phyloP scores from a whole-genome alignment of 208 protist species.

The Acanthamoeba triangularis region DNA sequence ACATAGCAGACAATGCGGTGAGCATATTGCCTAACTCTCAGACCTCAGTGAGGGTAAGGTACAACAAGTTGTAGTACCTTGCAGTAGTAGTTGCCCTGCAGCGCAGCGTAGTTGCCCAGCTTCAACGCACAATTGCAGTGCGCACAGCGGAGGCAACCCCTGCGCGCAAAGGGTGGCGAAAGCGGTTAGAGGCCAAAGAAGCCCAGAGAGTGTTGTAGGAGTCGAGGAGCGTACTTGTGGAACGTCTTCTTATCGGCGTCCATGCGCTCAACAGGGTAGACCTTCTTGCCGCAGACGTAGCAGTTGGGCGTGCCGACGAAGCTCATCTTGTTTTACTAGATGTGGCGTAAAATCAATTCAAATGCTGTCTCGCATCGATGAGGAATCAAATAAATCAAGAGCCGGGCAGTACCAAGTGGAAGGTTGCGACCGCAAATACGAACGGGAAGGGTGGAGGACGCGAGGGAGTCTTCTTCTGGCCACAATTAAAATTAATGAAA shows the following conservation, averaged over 20 bases:
- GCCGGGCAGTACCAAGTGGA: no score
- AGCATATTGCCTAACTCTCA: no score
- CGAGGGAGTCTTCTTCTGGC: no score
- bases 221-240: constrained; percentile 35
- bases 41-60: no score
- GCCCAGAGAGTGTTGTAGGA: neutral
- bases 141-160: constrained; percentile 56
- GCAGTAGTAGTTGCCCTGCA: constrained; percentile 70
- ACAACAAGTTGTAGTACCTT: no score
- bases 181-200: neutral
- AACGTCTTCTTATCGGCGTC: constrained; percentile 62
- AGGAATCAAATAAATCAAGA: no score
- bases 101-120: constrained; percentile 69
- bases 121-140: constrained; percentile 59
- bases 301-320: constrained; percentile 72
- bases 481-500: no score
- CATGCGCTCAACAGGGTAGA: constrained; percentile 53
- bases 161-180: neutral
- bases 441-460: no score
- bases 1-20: no score
- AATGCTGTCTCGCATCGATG: no score
- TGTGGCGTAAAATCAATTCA: no score
- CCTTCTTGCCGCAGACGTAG: constrained; percentile 34
- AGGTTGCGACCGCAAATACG: no score
- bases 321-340: constrained; percentile 3